Base-by-base conservation (phyloP, 768 basidiomycete genomes). In the Rhodotorula taiwanensis region DNA sequence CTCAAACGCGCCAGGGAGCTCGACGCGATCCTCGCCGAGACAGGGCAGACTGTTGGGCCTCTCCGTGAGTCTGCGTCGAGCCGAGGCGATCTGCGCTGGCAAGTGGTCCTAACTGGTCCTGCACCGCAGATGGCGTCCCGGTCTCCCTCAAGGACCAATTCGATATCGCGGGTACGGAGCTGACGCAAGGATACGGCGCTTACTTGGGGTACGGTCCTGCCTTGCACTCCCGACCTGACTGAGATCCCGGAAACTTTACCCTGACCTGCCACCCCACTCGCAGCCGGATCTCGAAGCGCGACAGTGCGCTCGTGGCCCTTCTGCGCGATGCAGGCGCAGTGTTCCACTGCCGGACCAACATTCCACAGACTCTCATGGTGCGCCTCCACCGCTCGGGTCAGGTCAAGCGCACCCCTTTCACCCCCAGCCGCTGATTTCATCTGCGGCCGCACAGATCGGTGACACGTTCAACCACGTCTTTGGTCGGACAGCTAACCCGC, bases 391-490 rank as follows among this genome's bases (percentile, higher is more conserved):
- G 11, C 41, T 20, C 20, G 41, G 41, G 13, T 41, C 41, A 20
- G 11, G 13, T 41, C 20, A 20, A 11, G 41, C 41, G 20, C 20
- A 11, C 41, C 20, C 41, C 41, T 41, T 41, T 41, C 41, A 11
- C 20, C 41, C 41, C 41, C 20, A 11, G 41, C 41, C 23, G 15
- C 43, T 44, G 43, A n/a, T 44, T n/a, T n/a, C n/a, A n/a, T n/a
- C n/a, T n/a, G n/a, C n/a, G n/a, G n/a, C n/a, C 9, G 16, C 30
- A 33, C 51, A 52, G 88, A 88, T 84, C 81, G 79, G 80, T 2
- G 89, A 94, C 74, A 85, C 87, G 0, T 83, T 79, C 77, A 92
- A 92, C 72, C 76, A 83, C 63, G 78, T 90, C 33, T 92, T 86
- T 70, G 89, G 89, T 3, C 58, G 66, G 25, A 74, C 73, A 3